These are phyloP conservation scores for Endocalyx cinctus DNA, from an alignment of 2,329 filamentous ascomycete genomes.

Conservation along the genomic window DNA sequence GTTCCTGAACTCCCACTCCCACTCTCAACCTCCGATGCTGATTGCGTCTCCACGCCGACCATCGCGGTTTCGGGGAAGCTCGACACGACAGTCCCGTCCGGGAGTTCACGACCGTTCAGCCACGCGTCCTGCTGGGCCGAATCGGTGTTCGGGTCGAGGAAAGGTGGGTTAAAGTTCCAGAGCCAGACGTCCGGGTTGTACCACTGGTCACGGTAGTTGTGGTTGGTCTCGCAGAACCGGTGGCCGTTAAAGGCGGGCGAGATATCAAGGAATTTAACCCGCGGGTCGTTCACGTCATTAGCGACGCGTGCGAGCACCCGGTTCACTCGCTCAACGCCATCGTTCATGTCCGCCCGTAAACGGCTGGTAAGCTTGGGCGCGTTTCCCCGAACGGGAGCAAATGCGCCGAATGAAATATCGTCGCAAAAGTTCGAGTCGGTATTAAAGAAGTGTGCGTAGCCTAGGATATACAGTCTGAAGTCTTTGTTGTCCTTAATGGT, in stretches of 20 bases:
- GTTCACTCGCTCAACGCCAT: slow-evolving; percentile 6
- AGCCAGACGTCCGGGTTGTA: slow-evolving; percentile 7
- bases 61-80: background rate
- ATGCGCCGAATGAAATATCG: slow-evolving; percentile 5
- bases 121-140: slow-evolving; percentile 1
- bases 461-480: slow-evolving; percentile 7
- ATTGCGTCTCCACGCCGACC: slow-evolving; percentile 6
- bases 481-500: slow-evolving; percentile 5
- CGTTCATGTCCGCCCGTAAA: slow-evolving; percentile 5
- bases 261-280: slow-evolving; percentile 5
- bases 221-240: slow-evolving; percentile 6
- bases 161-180: slow-evolving; percentile 7
- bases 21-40: slow-evolving; percentile 1
- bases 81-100: slow-evolving; percentile 1
- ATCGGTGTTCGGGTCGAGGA: slow-evolving; percentile 4
- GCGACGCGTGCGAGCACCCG: slow-evolving; percentile 4
- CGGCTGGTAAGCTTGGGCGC: slow-evolving; percentile 4
- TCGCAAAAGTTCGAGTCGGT: slow-evolving; percentile 7
- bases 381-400: background rate
- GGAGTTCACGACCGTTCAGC: slow-evolving; percentile 2
- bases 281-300: slow-evolving; percentile 3
- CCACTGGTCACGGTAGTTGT: slow-evolving; percentile 7
- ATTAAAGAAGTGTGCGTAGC: slow-evolving; percentile 8
- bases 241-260: slow-evolving; percentile 7
- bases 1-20: slow-evolving; percentile 2